A percentile compares a stretch with the other conserved stretches of the same genome.
These are phyloP conservation scores for Diplotaxis tenuifolia DNA, from an alignment of 345 rosid genomes.

Conservation along the genomic window DNA sequence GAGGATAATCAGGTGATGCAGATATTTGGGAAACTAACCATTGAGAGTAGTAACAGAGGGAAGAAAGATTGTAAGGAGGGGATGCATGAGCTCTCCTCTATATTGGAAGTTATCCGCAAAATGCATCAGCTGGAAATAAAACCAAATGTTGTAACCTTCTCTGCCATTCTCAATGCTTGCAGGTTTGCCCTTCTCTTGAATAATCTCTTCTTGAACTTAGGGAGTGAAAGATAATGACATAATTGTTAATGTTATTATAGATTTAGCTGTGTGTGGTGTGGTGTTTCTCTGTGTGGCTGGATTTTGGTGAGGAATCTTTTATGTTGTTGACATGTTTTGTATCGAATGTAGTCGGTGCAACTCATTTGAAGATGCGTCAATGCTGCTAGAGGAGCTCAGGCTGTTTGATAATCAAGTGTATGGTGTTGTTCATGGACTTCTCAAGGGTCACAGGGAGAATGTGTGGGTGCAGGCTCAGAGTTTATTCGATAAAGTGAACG, in stretches of 20 bases:
- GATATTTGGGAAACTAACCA: slow-evolving; percentile 68
- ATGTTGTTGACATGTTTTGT: not conserved
- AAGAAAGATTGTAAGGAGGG: slow-evolving; percentile 50
- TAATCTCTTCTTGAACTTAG: slow-evolving; percentile 1
- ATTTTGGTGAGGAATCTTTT: not conserved
- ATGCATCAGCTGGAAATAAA: slow-evolving; percentile 86
- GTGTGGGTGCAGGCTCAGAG: slow-evolving; percentile 81
- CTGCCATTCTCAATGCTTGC: slow-evolving; percentile 95
- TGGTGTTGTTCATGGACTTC: slow-evolving; percentile 96
- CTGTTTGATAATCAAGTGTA: slow-evolving; percentile 83
- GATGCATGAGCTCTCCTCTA: slow-evolving; percentile 69
- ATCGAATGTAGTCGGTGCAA: slow-evolving; percentile 73
- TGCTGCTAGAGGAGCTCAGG: slow-evolving; percentile 84
- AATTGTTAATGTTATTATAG: not conserved
- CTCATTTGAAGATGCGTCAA: slow-evolving; percentile 87
- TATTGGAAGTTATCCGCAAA: slow-evolving; percentile 73
- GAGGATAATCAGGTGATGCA: slow-evolving; percentile 55
- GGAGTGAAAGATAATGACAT: not conserved
- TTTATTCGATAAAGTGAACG: slow-evolving; percentile 78
- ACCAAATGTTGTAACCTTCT: slow-evolving; percentile 94
- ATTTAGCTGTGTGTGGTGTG: not conserved
- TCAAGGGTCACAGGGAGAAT: slow-evolving; percentile 72
- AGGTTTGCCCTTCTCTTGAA: slow-evolving; percentile 48
- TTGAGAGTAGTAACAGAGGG: slow-evolving; percentile 49
- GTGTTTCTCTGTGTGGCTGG: not conserved